Evolutionary conservation across 768 basidiomycete genomes (phyloP).

Genomic region (Mycena indigotica): DNA sequence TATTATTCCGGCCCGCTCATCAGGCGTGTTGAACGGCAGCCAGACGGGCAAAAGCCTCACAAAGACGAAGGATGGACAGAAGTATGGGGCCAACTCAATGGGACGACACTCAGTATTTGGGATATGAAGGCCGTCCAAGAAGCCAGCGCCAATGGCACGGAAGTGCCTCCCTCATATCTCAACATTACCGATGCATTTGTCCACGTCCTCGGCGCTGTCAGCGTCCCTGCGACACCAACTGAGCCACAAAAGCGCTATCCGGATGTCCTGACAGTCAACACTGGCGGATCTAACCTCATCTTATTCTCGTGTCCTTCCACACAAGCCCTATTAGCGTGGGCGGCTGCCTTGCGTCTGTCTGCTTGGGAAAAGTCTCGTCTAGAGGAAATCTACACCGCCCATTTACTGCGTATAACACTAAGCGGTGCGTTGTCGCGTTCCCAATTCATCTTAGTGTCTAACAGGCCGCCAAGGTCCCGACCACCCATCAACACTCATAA

Average conservation of each 20-base stretch:
- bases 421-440: conserved; percentile 33
- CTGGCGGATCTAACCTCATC: conserved; percentile 87
- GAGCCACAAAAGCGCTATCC: conserved; percentile 59
- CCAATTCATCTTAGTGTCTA: conserved; percentile 6
- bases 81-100: conserved; percentile 89
- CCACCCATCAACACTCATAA: conserved; percentile 63
- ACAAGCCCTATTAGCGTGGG: conserved; percentile 80
- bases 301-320: conserved; percentile 84
- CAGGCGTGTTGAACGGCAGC: conserved; percentile 72
- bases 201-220: conserved; percentile 75
- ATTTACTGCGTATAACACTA: conserved; percentile 81
- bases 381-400: conserved; percentile 97
- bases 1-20: conserved; percentile 87
- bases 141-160: conserved; percentile 74
- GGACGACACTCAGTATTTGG: conserved; percentile 89
- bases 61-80: conserved; percentile 83
- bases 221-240: conserved; percentile 55
- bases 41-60: conserved; percentile 68
- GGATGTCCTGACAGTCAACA: conserved; percentile 90
- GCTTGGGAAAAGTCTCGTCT: conserved; percentile 95
- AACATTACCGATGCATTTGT: conserved; percentile 89
- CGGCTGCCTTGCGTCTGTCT: conserved; percentile 84
- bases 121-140: conserved; percentile 88
- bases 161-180: conserved; percentile 85
- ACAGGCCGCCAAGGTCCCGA: conserved; percentile 40